A percentile compares a stretch with the other conserved stretches of the same genome.
Evolutionary conservation across 352 stramenopile species (phyloP).

Genomic region (Pythium brassicae): DNA sequence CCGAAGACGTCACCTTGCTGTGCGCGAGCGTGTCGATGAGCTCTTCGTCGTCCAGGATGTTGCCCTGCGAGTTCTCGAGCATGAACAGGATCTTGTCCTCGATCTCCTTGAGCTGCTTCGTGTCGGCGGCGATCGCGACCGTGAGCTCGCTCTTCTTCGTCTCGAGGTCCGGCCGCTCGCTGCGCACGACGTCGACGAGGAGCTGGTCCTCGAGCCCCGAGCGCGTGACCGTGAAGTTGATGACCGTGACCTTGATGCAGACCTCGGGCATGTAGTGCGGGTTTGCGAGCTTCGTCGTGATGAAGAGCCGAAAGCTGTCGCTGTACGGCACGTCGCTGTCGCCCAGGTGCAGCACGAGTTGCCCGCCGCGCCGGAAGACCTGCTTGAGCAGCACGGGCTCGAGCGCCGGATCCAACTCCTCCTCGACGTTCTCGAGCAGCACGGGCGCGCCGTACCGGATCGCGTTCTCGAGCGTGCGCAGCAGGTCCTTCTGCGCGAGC

Average conservation of each 20-base stretch:
- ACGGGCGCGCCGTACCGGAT: constrained; percentile 90
- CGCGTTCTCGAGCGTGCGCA: constrained; percentile 89
- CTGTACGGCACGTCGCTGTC: constrained; percentile 92
- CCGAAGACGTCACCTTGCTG: constrained; percentile 88
- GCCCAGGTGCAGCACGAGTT: constrained; percentile 86
- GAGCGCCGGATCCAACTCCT: constrained; percentile 90
- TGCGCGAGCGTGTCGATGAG: constrained; percentile 89
- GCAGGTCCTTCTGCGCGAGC: constrained; percentile 89
- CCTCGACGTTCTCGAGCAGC: constrained; percentile 93
- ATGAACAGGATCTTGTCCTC: constrained; percentile 95
- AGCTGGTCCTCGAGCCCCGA: constrained; percentile 91
- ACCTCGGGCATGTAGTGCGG: constrained; percentile 94
- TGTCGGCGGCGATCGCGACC: constrained; percentile 90
- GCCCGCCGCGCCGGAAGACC: constrained; percentile 90
- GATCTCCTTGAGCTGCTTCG: constrained; percentile 92
- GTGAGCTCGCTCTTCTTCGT: constrained; percentile 92
- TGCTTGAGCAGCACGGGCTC: constrained; percentile 92
- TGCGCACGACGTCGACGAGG: constrained; percentile 90
- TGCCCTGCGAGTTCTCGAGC: constrained; percentile 90
- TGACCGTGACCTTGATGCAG: constrained; percentile 93
- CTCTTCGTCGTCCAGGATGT: constrained; percentile 93
- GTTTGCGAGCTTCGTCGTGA: constrained; percentile 93
- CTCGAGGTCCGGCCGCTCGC: constrained; percentile 90
- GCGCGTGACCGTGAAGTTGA: constrained; percentile 94
- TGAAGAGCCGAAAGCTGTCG: constrained; percentile 91